A percentile compares a stretch with the other conserved stretches of the same genome.
Conservation (phyloP, 805 yeast genomes). For the Candida anglica region DNA sequence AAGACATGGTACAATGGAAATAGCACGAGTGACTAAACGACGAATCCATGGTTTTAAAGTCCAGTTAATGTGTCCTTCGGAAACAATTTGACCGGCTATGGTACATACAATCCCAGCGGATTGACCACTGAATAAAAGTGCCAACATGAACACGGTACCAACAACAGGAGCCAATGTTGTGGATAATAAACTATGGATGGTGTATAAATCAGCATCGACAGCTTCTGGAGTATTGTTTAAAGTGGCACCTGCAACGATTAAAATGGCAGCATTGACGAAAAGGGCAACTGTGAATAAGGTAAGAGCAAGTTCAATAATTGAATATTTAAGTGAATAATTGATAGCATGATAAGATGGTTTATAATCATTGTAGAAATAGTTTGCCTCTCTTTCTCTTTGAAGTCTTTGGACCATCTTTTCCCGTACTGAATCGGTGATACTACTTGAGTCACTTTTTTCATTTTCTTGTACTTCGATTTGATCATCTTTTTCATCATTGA, state of each 20-base stretch:
- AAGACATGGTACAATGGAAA: constrained; percentile 80
- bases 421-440: no score
- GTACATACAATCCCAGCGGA: constrained; percentile 93
- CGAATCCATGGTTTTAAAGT: constrained; percentile 74
- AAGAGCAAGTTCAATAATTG: constrained; percentile 64
- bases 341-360: constrained; percentile 74
- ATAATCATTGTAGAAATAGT: constrained; percentile 42
- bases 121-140: constrained; percentile 80
- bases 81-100: constrained; percentile 87
- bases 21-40: constrained; percentile 69
- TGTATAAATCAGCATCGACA: constrained; percentile 74
- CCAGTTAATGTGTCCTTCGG: constrained; percentile 90
- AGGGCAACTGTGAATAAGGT: constrained; percentile 78
- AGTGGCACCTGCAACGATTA: constrained; percentile 79
- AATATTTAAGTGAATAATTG: constrained; percentile 63
- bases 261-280: constrained; percentile 80
- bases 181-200: constrained; percentile 66
- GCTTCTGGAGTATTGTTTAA: constrained; percentile 69
- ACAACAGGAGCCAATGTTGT: constrained; percentile 65
- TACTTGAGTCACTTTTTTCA: constrained; percentile 7
- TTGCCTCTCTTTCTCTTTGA: constrained; percentile 16
- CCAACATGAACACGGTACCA: constrained; percentile 82
- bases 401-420: constrained; percentile 4
- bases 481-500: constrained; percentile 7
- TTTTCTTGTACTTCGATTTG: constrained; percentile 1